These are phyloP conservation scores for Breynia disticha DNA, from an alignment of 441 rosid species.

Conservation along the genomic window DNA sequence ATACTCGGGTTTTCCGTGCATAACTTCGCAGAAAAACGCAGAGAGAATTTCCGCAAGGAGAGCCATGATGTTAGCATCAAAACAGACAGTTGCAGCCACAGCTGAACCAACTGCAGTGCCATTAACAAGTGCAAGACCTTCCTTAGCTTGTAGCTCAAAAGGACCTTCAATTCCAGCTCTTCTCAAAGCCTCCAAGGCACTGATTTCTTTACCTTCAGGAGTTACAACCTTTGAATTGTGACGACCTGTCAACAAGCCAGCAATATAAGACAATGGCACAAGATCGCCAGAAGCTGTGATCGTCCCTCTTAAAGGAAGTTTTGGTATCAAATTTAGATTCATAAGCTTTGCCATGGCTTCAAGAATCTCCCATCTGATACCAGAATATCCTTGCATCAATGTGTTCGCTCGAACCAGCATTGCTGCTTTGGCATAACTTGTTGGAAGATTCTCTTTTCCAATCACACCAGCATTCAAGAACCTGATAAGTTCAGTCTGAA, in stretches of 20 bases:
- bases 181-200: constrained; percentile 23
- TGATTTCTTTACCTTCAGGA: constrained; percentile 23
- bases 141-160: constrained; percentile 33
- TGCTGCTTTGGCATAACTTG: constrained; percentile 19
- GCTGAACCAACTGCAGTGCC: constrained; percentile 40
- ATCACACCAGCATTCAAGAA: constrained; percentile 34
- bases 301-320: constrained; percentile 31
- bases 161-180: constrained; percentile 27
- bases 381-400: constrained; percentile 31
- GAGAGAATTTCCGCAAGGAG: constrained; percentile 42
- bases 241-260: constrained; percentile 28
- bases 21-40: constrained; percentile 46
- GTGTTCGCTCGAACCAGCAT: constrained; percentile 30
- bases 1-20: constrained; percentile 46
- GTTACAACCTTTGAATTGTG: constrained; percentile 26
- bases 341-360: constrained; percentile 27
- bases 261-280: constrained; percentile 31
- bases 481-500: constrained; percentile 36
- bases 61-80: constrained; percentile 40
- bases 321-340: constrained; percentile 28
- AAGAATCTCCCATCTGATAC: constrained; percentile 31
- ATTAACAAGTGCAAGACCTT: constrained; percentile 35
- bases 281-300: constrained; percentile 37
- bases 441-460: constrained; percentile 24
- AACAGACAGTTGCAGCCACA: constrained; percentile 33